These are phyloP conservation scores for Colletotrichum sp. DNA, from an alignment of 2,329 filamentous ascomycete species.

Conservation along the genomic window DNA sequence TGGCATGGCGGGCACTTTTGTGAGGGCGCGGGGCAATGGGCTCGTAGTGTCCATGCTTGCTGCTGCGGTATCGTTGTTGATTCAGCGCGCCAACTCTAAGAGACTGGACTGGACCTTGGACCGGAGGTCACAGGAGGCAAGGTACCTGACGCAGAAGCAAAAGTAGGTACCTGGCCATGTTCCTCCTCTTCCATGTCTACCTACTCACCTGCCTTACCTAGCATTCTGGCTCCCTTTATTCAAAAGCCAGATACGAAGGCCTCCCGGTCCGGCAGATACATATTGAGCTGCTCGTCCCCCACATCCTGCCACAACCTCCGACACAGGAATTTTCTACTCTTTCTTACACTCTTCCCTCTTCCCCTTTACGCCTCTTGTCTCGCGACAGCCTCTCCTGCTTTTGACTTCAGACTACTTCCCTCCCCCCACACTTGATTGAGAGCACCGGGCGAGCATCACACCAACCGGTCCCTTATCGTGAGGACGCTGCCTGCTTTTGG, in stretches of 20 bases:
- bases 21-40: background rate
- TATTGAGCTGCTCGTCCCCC: conserved; percentile 21
- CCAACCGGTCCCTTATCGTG: background rate
- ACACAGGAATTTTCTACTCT: conserved; percentile 11
- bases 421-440: background rate
- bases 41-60: background rate
- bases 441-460: background rate
- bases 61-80: background rate
- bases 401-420: background rate
- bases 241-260: conserved; percentile 2
- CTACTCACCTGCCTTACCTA: background rate
- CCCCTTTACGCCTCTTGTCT: background rate
- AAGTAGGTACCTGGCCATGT: background rate
- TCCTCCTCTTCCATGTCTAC: background rate
- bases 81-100: background rate
- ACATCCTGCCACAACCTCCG: conserved; percentile 9
- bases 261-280: conserved; percentile 22
- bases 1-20: conserved; percentile 12
- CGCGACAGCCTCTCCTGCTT: background rate
- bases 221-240: background rate
- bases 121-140: background rate
- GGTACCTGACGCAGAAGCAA: background rate
- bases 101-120: background rate
- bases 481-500: background rate
- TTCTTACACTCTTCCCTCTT: background rate